Conservation (phyloP, 345 rosid species). For the Bretschneidera sinensis region DNA sequence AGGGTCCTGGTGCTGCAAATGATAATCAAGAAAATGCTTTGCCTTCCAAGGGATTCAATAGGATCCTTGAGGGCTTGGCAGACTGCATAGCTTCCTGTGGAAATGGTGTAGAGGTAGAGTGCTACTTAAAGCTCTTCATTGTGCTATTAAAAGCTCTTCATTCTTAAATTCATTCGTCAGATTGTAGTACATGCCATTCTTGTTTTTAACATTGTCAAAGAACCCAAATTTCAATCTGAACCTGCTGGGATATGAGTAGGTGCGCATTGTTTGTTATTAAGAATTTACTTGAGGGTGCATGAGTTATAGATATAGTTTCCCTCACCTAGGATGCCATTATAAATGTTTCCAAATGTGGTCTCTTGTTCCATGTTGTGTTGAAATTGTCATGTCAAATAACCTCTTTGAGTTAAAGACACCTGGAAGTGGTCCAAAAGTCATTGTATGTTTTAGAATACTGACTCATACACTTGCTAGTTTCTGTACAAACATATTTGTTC, state of each 20-base stretch:
- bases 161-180: background rate
- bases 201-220: background rate
- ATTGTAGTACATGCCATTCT: background rate
- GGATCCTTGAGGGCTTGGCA: conserved; percentile 65
- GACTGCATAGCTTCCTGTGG: conserved; percentile 54
- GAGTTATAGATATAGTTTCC: no score
- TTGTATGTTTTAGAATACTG: conserved; percentile 1
- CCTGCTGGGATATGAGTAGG: background rate
- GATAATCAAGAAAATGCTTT: conserved; percentile 17
- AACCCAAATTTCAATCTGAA: background rate
- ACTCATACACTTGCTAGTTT: background rate
- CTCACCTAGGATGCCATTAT: no score
- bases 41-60: conserved; percentile 24
- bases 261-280: background rate
- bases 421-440: background rate
- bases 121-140: no score
- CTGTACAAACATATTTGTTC: background rate
- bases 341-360: no score
- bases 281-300: no score
- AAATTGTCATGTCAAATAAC: no score
- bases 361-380: no score
- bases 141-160: conserved; percentile 9
- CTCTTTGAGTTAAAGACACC: no score
- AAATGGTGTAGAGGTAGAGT: conserved; percentile 33
- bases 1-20: conserved; percentile 30